These are phyloP conservation scores for Apophysomyces trapeziformis DNA, from an alignment of 371 early-diverging fungal species.

Conservation along the genomic window DNA sequence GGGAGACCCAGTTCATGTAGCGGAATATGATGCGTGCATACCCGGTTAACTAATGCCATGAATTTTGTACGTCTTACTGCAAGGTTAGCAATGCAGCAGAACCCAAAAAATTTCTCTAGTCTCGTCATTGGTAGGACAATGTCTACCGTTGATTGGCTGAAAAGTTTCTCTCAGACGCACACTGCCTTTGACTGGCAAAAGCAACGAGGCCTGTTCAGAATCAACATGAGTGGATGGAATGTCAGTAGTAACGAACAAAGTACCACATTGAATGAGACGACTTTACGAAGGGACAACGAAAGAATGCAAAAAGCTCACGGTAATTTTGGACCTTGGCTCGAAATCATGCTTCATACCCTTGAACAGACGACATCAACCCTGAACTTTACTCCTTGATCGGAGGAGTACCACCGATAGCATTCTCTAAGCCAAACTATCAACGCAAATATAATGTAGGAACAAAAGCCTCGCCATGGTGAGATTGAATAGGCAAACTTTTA, in stretches of 20 bases:
- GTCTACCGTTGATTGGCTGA: not conserved
- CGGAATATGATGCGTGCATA: too few species aligned
- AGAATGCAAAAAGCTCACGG: not conserved
- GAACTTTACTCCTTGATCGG: constrained; percentile 72
- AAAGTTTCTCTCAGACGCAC: constrained; percentile 2
- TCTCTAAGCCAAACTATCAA: constrained; percentile 66
- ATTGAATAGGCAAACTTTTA: not conserved
- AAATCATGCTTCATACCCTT: not conserved
- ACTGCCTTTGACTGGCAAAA: not conserved
- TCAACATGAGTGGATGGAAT: constrained; percentile 4
- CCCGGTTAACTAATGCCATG: too few species aligned
- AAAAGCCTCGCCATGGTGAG: constrained; percentile 67
- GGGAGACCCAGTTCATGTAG: too few species aligned
- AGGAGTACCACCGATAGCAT: constrained; percentile 68
- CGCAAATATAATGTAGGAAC: constrained; percentile 72
- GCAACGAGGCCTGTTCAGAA: not conserved
- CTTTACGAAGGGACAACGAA: not conserved
- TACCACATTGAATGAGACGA: not conserved
- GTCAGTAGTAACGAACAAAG: not conserved
- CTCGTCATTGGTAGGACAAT: too few species aligned
- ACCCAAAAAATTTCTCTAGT: too few species aligned
- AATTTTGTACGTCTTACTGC: too few species aligned
- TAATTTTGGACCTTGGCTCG: not conserved
- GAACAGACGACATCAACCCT: constrained; percentile 62
- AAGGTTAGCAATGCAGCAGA: too few species aligned